Evolutionary conservation across 495 filamentous ascomycete genomes (phyloP), one percentile per base, ranked within the genome.

Genomic region (Staphylotrichum tortipilum): DNA sequence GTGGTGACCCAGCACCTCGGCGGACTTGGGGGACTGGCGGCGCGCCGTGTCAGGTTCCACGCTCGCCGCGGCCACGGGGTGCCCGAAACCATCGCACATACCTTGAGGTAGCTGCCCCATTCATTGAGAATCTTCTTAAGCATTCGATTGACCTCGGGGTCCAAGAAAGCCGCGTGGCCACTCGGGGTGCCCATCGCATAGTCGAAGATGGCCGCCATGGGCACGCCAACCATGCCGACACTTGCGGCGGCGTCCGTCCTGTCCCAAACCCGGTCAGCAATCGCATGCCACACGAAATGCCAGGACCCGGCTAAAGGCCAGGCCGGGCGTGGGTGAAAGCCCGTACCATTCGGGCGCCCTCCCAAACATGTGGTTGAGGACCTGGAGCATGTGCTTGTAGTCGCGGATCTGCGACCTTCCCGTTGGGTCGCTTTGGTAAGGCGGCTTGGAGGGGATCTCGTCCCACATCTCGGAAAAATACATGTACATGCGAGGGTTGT

Each of bases 171-270:
- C 0, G 81, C 80, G 49, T 79, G 78, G 0, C 84, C 84, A 42
- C 73, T 78, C 0, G 77, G 71, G 0, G 84, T 88, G 10, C 78
- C 81, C 81, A 86, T 86, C 4, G 81, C 80, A 70, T 84, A 87
- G 58, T 86, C 82, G 12, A 88, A 75, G 19, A 87, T 71, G 4
- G 82, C 82, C 41, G 75, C 76, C 62, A 87, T 78, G 3, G 84
- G 84, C 1, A 84, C 67, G 0, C 84, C 84, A 21, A 86, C 79
- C 56, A 86, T 72, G 7, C 80, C 81, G 0, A 80, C 75, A 0
- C 75, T 67, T 26, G 63, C 69, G 0, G 66, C 71, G 9, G 69
- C 63, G 31, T 72, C 75, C 21, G 68, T 80, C 80, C 49, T 51
- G 10, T n/a, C 11, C 11, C 4, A 42, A 1, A 35, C 18, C n/a